These are phyloP conservation scores for Fibroporia radiculosa DNA, from an alignment of 768 basidiomycete genomes.

Conservation along the genomic window DNA sequence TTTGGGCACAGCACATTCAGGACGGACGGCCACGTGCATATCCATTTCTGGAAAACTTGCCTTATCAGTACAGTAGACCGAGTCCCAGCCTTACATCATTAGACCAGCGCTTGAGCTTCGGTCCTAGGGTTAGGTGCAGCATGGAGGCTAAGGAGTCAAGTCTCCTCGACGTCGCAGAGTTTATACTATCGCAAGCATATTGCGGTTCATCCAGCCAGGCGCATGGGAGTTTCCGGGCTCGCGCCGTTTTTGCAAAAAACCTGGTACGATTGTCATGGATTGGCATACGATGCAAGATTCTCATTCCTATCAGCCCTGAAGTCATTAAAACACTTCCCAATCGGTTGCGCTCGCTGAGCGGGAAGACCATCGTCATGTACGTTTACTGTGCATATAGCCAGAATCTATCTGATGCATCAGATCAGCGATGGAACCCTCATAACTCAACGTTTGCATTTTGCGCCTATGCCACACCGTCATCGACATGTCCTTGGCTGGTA, in stretches of 20 bases:
- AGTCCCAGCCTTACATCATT: no score
- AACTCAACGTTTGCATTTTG: conserved; percentile 76
- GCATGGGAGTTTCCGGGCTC: conserved; percentile 68
- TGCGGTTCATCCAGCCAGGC: no score
- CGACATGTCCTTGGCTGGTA: conserved; percentile 80
- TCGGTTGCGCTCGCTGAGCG: conserved; percentile 51
- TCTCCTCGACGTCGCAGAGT: no score
- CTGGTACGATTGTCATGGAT: conserved; percentile 48
- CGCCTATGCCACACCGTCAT: conserved; percentile 51
- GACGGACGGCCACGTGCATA: no score
- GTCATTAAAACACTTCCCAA: conserved; percentile 56
- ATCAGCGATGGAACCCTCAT: conserved; percentile 80
- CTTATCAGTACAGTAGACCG: no score
- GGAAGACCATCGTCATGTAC: conserved; percentile 73
- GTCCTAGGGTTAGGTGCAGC: no score
- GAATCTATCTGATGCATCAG: conserved; percentile 4
- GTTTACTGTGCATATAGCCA: conserved; percentile 11
- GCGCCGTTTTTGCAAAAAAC: conserved; percentile 61
- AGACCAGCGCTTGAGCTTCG: no score
- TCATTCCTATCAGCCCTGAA: conserved; percentile 41
- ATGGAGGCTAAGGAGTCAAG: no score
- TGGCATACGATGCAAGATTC: no score
- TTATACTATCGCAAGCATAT: no score
- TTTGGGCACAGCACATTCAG: no score
- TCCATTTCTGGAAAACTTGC: no score